Conservation (phyloP, 495 filamentous ascomycete species). For the Penicillium parvum region DNA sequence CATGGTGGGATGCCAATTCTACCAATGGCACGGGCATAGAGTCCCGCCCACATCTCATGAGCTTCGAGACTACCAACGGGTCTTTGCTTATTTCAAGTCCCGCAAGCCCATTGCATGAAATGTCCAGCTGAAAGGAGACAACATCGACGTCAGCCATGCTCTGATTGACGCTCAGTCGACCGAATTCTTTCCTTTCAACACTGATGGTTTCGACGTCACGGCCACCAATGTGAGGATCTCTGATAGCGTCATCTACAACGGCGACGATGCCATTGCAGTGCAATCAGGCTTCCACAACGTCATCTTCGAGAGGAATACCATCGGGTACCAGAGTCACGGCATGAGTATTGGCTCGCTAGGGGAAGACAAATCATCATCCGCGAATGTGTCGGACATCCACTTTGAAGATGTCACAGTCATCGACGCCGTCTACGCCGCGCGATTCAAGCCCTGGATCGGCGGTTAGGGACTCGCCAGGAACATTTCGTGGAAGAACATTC, state of each 20-base stretch:
- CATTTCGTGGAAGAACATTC: conserved; percentile 40
- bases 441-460: conserved; percentile 42
- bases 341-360: conserved; percentile 43
- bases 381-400: conserved; percentile 35
- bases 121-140: conserved; percentile 31
- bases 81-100: conserved; percentile 36
- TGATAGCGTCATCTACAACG: conserved; percentile 39
- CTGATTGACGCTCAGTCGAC: conserved; percentile 41
- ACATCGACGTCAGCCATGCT: conserved; percentile 34
- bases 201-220: conserved; percentile 39
- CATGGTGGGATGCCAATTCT: conserved; percentile 43
- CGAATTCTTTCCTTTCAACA: conserved; percentile 42
- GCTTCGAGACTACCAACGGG: conserved; percentile 32
- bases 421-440: conserved; percentile 35
- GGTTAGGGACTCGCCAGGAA: conserved; percentile 39
- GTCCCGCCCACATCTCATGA: conserved; percentile 36
- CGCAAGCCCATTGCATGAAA: conserved; percentile 43
- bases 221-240: conserved; percentile 33
- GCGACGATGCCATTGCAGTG: conserved; percentile 42
- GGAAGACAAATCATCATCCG: conserved; percentile 22
- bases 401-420: conserved; percentile 39
- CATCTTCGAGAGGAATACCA: conserved; percentile 30
- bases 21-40: conserved; percentile 31
- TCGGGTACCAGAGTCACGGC: conserved; percentile 40
- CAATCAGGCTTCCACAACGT: conserved; percentile 33